Evolutionary conservation across 192 early-diverging fungal genomes (phyloP).

Genomic region (Gryganskiella cystojenkinii): DNA sequence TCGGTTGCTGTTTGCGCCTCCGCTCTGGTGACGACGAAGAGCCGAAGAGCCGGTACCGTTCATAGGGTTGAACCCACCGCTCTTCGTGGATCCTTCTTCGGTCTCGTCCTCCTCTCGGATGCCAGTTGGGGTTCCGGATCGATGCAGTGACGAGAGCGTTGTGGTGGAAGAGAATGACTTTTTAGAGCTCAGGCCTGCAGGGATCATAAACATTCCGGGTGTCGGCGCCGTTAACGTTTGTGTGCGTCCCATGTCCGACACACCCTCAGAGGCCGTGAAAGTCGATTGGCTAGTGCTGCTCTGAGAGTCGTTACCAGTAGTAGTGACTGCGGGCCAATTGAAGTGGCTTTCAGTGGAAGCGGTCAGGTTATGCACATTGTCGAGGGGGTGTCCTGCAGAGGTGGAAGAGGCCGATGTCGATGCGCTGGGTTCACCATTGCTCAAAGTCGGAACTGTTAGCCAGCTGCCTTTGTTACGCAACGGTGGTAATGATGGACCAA

Average conservation of each 20-base stretch:
- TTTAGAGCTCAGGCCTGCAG: conserved; percentile 17
- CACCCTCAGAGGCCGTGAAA: too few relatives aligned
- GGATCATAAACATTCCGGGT: neutral
- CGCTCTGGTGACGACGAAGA: conserved; percentile 6
- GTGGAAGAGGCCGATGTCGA: conserved; percentile 16
- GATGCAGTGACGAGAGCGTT: conserved; percentile 18
- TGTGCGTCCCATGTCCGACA: too few relatives aligned
- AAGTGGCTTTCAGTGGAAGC: too few relatives aligned
- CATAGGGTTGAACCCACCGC: neutral
- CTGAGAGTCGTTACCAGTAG: too few relatives aligned
- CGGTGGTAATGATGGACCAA: neutral
- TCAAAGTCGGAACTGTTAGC: conserved; percentile 29
- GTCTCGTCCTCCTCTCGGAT: conserved; percentile 33
- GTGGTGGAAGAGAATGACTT: conserved; percentile 27
- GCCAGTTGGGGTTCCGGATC: conserved; percentile 6
- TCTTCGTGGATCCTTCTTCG: neutral
- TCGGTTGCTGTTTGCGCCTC: neutral
- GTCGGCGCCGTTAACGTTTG: neutral
- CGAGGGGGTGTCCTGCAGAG: too few relatives aligned
- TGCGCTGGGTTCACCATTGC: conserved; percentile 6
- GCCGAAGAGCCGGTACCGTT: neutral
- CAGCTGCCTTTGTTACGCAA: conserved; percentile 20
- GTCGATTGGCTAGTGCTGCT: neutral
- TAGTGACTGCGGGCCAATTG: too few relatives aligned
- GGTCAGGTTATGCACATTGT: too few relatives aligned